Conservation (phyloP, 2,329 filamentous ascomycete species). For the Ophiostoma populinum region DNA sequence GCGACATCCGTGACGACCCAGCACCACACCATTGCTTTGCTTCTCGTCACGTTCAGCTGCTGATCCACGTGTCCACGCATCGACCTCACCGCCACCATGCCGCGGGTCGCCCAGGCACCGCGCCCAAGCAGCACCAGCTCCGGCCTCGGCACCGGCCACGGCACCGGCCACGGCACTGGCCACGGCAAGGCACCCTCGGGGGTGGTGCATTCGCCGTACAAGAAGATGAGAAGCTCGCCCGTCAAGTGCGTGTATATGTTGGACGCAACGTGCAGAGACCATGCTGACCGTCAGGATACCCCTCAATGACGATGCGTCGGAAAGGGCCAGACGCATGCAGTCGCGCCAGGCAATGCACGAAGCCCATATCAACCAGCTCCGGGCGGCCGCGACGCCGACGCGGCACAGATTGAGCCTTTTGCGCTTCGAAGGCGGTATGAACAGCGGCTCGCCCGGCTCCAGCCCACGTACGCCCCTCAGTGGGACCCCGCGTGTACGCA, state of each 20-base stretch:
- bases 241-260: slow-evolving; percentile 29
- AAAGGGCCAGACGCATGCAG: slow-evolving; percentile 77
- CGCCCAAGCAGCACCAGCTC: slow-evolving; percentile 25
- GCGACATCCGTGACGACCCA: background rate
- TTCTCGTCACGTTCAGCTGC: background rate
- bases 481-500: slow-evolving; percentile 22
- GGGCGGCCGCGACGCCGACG: slow-evolving; percentile 52
- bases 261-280: background rate
- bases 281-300: slow-evolving; percentile 48
- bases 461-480: slow-evolving; percentile 32
- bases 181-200: no score
- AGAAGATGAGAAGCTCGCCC: slow-evolving; percentile 40
- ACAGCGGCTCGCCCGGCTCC: slow-evolving; percentile 34
- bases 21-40: background rate
- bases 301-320: slow-evolving; percentile 84
- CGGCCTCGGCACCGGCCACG: slow-evolving; percentile 29
- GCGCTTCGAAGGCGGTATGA: slow-evolving; percentile 39
- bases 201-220: slow-evolving; percentile 35
- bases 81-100: slow-evolving; percentile 23
- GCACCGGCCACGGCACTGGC: no score
- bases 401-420: slow-evolving; percentile 41
- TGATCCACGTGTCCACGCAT: background rate
- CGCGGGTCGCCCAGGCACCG: slow-evolving; percentile 38
- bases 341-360: slow-evolving; percentile 79
- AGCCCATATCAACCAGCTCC: slow-evolving; percentile 81